Evolutionary conservation across 257 asterid species (phyloP).

Genomic region (Striga asiatica): DNA sequence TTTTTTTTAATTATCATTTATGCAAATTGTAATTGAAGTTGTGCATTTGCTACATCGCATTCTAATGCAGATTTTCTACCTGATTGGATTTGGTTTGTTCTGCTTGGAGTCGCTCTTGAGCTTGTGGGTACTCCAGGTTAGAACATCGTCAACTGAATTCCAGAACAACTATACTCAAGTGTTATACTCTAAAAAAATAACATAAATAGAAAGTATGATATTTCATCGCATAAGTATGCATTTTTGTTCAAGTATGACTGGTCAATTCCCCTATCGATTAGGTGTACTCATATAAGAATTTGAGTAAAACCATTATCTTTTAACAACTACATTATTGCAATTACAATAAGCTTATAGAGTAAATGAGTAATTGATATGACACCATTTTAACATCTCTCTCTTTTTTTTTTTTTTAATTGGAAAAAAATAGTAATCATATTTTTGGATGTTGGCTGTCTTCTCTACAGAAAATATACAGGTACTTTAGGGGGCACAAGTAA

Average conservation of each 20-base stretch:
- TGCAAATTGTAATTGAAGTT: no score
- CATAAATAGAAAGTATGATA: not conserved
- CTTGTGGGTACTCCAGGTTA: conserved; percentile 1
- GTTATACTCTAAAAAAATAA: no score
- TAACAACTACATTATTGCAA: no score
- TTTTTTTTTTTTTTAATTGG: not conserved
- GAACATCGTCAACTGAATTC: not conserved
- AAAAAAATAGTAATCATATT: no score
- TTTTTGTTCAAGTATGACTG: no score
- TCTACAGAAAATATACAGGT: not conserved
- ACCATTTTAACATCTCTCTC: no score
- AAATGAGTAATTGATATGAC: no score
- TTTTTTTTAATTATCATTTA: not conserved
- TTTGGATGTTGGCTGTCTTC: not conserved
- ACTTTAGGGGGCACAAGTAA: not conserved
- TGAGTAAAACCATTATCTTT: no score
- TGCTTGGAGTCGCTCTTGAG: not conserved
- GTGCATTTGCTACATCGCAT: not conserved
- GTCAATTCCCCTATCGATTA: no score
- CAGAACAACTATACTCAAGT: not conserved
- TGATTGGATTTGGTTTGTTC: not conserved
- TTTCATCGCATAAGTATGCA: not conserved
- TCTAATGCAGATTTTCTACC: not conserved
- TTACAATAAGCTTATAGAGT: no score
- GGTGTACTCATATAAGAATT: no score